phyloP scores from a whole-genome alignment of 768 basidiomycete species.

The Pleurotus eryngii region DNA sequence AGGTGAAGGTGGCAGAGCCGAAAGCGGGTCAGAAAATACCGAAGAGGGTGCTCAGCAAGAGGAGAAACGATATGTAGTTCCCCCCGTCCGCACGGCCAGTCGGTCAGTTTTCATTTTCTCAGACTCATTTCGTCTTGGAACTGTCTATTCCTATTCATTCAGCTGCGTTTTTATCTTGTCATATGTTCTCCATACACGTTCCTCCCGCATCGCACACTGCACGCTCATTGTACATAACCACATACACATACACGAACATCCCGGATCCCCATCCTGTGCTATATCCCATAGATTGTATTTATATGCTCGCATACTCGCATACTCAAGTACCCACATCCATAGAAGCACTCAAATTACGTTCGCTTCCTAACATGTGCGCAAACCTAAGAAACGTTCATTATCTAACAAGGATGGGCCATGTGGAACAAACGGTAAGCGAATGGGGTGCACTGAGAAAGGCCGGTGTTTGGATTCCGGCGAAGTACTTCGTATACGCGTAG shows the following conservation, averaged over 20 bases:
- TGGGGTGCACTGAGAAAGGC: neutral
- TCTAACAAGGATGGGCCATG: neutral
- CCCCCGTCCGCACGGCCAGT: neutral
- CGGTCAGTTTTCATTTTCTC: neutral
- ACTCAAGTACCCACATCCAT: too few species aligned
- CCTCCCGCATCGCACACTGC: neutral
- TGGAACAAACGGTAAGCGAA: neutral
- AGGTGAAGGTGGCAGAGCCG: neutral
- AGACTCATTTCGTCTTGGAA: too few species aligned
- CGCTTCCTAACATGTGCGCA: neutral
- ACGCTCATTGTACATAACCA: neutral
- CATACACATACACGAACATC: neutral
- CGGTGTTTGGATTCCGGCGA: neutral
- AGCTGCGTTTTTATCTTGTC: neutral
- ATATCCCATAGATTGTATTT: neutral
- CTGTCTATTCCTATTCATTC: neutral
- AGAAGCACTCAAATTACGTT: neutral
- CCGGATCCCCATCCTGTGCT: neutral
- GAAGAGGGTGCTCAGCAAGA: conserved; percentile 11
- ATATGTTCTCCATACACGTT: neutral
- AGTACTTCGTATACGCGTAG: neutral
- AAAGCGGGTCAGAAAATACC: conserved; percentile 1
- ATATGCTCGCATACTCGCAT: neutral
- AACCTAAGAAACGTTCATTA: too few species aligned
- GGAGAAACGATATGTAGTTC: conserved; percentile 6